phyloP scores from a whole-genome alignment of 257 asterid genomes.

The Petunia secreta region DNA sequence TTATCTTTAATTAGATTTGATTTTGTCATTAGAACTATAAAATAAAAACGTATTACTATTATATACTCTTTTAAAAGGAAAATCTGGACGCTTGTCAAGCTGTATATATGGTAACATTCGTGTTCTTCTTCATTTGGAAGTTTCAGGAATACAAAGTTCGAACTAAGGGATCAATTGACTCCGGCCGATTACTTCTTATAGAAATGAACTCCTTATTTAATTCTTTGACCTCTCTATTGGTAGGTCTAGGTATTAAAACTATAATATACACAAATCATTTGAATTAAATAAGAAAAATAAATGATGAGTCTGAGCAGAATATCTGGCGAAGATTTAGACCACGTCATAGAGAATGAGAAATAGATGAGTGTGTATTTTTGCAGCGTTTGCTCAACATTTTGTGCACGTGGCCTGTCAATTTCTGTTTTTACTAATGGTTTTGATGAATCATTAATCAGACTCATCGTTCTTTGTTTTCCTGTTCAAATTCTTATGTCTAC shows the following conservation, averaged over 20 bases:
- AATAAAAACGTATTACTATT: background rate
- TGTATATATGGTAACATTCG: background rate
- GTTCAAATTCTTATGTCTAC: background rate
- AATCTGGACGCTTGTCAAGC: background rate
- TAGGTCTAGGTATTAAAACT: background rate
- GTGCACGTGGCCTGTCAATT: background rate
- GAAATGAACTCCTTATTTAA: background rate
- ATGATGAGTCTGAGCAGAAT: background rate
- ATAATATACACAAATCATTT: background rate
- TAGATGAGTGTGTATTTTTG: background rate
- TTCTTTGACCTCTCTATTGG: background rate
- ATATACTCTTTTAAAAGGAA: background rate
- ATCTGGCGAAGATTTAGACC: background rate
- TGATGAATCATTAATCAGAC: background rate
- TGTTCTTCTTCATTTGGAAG: background rate
- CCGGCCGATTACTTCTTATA: too few species aligned
- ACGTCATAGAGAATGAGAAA: background rate
- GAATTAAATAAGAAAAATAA: background rate
- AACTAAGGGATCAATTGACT: too few species aligned
- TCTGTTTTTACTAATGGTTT: background rate
- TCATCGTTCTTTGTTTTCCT: background rate
- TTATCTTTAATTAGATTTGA: background rate
- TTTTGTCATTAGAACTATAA: background rate
- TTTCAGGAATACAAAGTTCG: background rate
- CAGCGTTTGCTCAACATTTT: background rate